Conservation (phyloP, 2,329 filamentous ascomycete genomes). For the Helotiales sp. region DNA sequence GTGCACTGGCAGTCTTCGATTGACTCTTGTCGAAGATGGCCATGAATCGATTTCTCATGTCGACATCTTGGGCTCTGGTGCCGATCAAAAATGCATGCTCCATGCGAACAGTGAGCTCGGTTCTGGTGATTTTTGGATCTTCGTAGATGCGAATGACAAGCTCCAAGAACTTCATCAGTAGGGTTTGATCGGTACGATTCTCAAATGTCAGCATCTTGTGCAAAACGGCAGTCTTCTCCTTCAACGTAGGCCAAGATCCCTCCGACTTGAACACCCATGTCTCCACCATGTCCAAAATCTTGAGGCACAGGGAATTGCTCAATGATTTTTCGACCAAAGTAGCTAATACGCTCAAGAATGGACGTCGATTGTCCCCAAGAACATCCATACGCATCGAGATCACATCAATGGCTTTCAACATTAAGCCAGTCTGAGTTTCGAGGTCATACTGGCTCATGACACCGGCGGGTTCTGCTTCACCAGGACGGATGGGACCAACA, state of each 20-base stretch:
- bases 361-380: conserved; percentile 84
- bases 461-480: conserved; percentile 51
- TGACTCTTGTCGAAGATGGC: conserved; percentile 92
- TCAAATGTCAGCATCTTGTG: conserved; percentile 99
- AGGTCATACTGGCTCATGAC: conserved; percentile 75
- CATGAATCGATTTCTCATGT: conserved; percentile 97
- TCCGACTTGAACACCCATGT: conserved; percentile 94
- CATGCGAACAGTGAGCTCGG: conserved; percentile 93
- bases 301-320: conserved; percentile 83
- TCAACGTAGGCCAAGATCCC: conserved; percentile 93
- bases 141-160: conserved; percentile 98
- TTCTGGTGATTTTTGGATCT: conserved; percentile 91
- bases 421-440: conserved; percentile 85
- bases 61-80: conserved; percentile 86
- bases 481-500: conserved; percentile 36
- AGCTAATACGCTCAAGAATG: conserved; percentile 92
- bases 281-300: conserved; percentile 92
- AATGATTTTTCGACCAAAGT: conserved; percentile 94
- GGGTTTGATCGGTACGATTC: conserved; percentile 74
- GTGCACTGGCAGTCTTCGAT: conserved; percentile 86
- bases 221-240: conserved; percentile 98
- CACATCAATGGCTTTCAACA: conserved; percentile 93
- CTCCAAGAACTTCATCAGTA: conserved; percentile 91
- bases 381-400: conserved; percentile 90
- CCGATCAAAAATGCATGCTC: conserved; percentile 98